Base-by-base conservation (phyloP, 2,329 filamentous ascomycete genomes). In the Pyricularia sp. region DNA sequence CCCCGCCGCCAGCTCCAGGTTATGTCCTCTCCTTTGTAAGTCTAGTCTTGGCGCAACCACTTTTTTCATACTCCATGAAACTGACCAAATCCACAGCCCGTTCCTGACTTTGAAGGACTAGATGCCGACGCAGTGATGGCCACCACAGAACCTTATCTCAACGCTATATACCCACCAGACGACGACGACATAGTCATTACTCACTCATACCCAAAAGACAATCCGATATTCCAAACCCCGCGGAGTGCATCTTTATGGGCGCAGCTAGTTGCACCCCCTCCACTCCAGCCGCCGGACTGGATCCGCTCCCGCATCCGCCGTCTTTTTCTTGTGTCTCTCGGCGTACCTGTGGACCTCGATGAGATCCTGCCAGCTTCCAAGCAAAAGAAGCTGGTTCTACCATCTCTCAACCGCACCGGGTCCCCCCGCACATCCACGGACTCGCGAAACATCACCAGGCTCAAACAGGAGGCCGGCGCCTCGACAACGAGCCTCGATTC, bases 361-460 rank as follows among this genome's bases (percentile, higher is more conserved):
- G 94, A 99, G 78, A 97, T 99, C 65, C 84, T 99, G 8, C 94
- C 94, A 0, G 93, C 93, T 0, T 96, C 91, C 13, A 97, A 97
- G 76, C 94, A 99, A 75, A 97, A 97, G 82, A 97, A 97, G 74
- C 87, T 99, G 22, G 84, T 99, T 4, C 83, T 99, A 1, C 94
- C 94, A 0, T 96, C 93, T 6, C 87, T 94, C 22, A 78, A 78
- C 65, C 75, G 73, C 19, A 70, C 75, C 73, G 82, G 77, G 62
- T 82, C 76, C 30, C 81, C 79, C 40, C 79, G 83, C 55, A 81
- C 78, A 22, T 87, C 84, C 3, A 78, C 77, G 30, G 84, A 86
- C 66, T 80, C 79, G 5, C 79, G 81, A 22, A 77, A 69, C 40
- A 65, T 70, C 10, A 66, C 70, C 1, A 68, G 69, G 40, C 68